Evolutionary conservation across 2,329 filamentous ascomycete genomes (phyloP).

Genomic region (Hirsutella minnesotensis): DNA sequence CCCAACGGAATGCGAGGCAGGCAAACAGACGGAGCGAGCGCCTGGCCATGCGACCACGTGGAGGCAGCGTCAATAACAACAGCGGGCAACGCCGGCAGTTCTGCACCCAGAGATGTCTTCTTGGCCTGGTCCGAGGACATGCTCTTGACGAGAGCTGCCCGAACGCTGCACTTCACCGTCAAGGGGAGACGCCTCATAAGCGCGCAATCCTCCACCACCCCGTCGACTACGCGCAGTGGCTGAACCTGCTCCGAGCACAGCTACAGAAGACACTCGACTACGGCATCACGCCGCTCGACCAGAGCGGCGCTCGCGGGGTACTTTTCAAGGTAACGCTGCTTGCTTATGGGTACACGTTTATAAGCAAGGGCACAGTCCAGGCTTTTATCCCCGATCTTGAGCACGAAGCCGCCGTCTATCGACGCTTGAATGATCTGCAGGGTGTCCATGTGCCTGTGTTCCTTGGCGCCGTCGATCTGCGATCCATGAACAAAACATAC

Average conservation of each 20-base stretch:
- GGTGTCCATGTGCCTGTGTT: too few relatives aligned
- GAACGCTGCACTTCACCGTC: too few relatives aligned
- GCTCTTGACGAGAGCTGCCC: constrained; percentile 23
- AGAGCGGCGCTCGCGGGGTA: constrained; percentile 21
- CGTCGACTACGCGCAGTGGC: too few relatives aligned
- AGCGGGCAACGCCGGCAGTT: constrained; percentile 11
- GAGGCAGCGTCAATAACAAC: neutral
- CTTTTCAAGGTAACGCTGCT: constrained; percentile 29
- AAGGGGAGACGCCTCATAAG: too few relatives aligned
- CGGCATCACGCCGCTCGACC: constrained; percentile 15
- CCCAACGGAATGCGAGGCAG: neutral
- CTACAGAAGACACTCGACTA: constrained; percentile 16
- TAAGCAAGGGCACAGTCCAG: too few relatives aligned
- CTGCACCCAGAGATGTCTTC: constrained; percentile 26
- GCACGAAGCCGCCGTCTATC: too few relatives aligned
- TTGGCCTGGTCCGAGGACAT: constrained; percentile 18
- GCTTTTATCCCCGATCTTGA: too few relatives aligned
- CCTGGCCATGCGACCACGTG: constrained; percentile 4
- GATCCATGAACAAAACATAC: too few relatives aligned
- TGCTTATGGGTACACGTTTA: too few relatives aligned
- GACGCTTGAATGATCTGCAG: too few relatives aligned
- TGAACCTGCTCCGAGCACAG: constrained; percentile 19
- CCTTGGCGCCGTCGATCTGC: too few relatives aligned
- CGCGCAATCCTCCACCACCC: too few relatives aligned
- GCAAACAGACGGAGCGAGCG: constrained; percentile 9